phyloP scores from a whole-genome alignment of 345 rosid species.

The Hibiscus tridactylites region DNA sequence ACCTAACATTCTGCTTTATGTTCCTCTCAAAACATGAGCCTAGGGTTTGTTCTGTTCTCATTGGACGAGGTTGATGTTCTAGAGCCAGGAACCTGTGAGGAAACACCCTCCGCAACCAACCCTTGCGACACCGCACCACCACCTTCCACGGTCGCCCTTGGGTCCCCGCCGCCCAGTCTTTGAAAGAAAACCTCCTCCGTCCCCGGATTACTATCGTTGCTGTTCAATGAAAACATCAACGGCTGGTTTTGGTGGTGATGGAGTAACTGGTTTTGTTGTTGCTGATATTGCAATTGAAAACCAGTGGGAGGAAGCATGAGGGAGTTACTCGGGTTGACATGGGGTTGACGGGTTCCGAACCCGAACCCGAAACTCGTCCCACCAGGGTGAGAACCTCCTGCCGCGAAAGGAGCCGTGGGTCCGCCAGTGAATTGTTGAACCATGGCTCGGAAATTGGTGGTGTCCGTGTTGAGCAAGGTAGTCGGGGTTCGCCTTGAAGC shows the following conservation, averaged over 20 bases:
- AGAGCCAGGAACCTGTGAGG: not conserved
- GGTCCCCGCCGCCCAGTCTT: conserved; percentile 19
- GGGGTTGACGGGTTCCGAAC: not conserved
- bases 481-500: conserved; percentile 96
- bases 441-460: conserved; percentile 87
- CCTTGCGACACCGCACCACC: not conserved
- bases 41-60: conserved; percentile 27
- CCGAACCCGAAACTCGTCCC: conserved; percentile 19
- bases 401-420: conserved; percentile 51
- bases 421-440: conserved; percentile 96
- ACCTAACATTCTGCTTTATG: conserved; percentile 21
- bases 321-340: conserved; percentile 3
- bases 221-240: conserved; percentile 36
- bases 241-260: conserved; percentile 24
- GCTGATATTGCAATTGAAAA: conserved; percentile 2
- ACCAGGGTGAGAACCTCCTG: conserved; percentile 23
- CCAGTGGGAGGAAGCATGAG: conserved; percentile 13
- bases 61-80: conserved; percentile 17
- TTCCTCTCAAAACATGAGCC: conserved; percentile 27
- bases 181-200: conserved; percentile 19
- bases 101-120: no score
- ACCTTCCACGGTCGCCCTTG: conserved; percentile 16
- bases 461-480: conserved; percentile 85
- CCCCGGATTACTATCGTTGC: not conserved
- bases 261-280: conserved; percentile 8